Evolutionary conservation across 1,139 yeast genomes (phyloP), one percentile per base, ranked within the genome.

Genomic region (Taiozyma sp.): DNA sequence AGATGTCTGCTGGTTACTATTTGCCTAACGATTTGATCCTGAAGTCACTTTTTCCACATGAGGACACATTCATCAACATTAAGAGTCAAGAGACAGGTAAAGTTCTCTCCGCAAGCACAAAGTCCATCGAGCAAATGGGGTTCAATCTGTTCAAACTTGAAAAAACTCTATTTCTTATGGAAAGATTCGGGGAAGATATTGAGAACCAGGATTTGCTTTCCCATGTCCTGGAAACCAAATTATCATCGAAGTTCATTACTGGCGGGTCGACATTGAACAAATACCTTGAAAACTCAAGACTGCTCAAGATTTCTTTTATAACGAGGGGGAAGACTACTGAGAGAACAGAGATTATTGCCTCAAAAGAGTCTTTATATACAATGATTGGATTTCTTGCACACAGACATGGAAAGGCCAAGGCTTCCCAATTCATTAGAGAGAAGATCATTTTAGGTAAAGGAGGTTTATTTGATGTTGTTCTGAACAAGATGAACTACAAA

Each of bases 371-470:
- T 3, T 30, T 55, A 8, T 49, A 46, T 34, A 50, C 41, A 6
- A 26, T 64, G 11, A 54, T 66, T 11, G 69, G 69, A 4, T 52
- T 59, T 30, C 21, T 66, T 14, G 47, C 55, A 4, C 47, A 52
- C 11, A 41, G 48, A 2, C 51, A 61, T 44, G 60, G 60, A 5
- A 47, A 52, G 9, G 41, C 49, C 6, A 43, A 29, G 6, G 60
- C 66, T 10, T 30, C 42, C 4, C 19, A 47, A 10, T 60, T 63
- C 32, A 50, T 65, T 2, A n/a, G 48, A 41, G 52, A 51, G 42
- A 53, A 19, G 40, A 49, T 51, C 24, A 55, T 48, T 45, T 34
- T 35, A 9, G 54, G 56, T 11, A 50, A 46, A 24, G 48, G 46
- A 24, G 59, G 57, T 4, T 5, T 56, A 22, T 21, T 56, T 13